phyloP scores from a whole-genome alignment of 2,329 filamentous ascomycete genomes.

The Neofusicoccum parvum region DNA sequence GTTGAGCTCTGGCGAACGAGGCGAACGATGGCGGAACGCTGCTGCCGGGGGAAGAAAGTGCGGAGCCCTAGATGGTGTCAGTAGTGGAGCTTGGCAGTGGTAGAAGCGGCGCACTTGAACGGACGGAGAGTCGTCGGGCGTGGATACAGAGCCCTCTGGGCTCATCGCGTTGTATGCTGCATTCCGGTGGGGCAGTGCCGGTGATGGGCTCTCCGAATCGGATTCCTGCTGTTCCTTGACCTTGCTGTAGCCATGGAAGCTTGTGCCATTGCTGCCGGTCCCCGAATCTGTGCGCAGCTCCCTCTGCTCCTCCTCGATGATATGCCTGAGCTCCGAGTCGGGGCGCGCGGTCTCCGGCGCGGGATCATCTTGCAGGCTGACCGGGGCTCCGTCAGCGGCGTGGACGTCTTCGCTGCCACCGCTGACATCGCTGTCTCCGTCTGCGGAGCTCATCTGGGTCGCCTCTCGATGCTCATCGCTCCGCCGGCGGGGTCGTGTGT shows the following conservation, averaged over 20 bases:
- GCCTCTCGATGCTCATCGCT: slow-evolving; percentile 56
- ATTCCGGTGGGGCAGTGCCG: slow-evolving; percentile 17
- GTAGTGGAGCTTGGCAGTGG: not conserved
- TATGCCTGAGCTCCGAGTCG: slow-evolving; percentile 21
- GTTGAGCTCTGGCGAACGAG: slow-evolving; percentile 68
- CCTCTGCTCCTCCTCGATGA: slow-evolving; percentile 28
- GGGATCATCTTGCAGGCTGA: slow-evolving; percentile 51
- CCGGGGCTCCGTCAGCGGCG: slow-evolving; percentile 33
- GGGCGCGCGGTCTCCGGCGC: slow-evolving; percentile 11
- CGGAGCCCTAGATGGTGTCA: slow-evolving; percentile 47
- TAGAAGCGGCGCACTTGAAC: slow-evolving; percentile 61
- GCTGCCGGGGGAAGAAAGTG: slow-evolving; percentile 67
- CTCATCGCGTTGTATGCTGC: slow-evolving; percentile 53
- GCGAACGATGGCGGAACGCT: slow-evolving; percentile 71
- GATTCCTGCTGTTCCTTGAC: slow-evolving; percentile 29
- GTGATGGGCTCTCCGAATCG: slow-evolving; percentile 28
- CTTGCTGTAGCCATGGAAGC: slow-evolving; percentile 35
- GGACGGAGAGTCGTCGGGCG: slow-evolving; percentile 82
- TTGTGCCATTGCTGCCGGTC: slow-evolving; percentile 29
- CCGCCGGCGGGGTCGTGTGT: slow-evolving; percentile 1
- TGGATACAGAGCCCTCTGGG: slow-evolving; percentile 71
- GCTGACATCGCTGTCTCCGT: slow-evolving; percentile 63
- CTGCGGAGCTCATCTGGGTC: slow-evolving; percentile 70
- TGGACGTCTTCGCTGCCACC: slow-evolving; percentile 59
- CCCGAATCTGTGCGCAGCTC: slow-evolving; percentile 27